Conservation (phyloP, 768 basidiomycete genomes). For the Leucosporidium yakuticum region DNA sequence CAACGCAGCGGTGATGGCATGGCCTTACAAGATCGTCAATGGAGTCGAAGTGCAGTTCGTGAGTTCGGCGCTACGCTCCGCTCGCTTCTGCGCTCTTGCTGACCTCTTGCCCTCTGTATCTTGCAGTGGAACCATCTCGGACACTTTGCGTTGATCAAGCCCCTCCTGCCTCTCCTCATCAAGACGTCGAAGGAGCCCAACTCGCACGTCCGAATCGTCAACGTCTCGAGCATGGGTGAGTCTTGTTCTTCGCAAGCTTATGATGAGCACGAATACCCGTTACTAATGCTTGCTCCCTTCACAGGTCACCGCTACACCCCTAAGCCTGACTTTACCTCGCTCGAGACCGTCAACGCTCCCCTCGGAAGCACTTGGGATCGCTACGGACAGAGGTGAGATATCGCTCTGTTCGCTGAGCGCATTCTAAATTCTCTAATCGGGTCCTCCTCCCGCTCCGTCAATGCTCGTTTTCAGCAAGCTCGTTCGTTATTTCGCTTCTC, state of each 20-base stretch:
- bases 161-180: slow-evolving; percentile 30
- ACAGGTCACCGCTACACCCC: slow-evolving; percentile 11
- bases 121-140: slow-evolving; percentile 36
- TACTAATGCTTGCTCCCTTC: background rate
- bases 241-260: too few relatives aligned
- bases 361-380: slow-evolving; percentile 15
- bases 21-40: slow-evolving; percentile 32
- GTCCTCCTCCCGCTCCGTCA: background rate
- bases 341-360: slow-evolving; percentile 18
- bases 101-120: background rate
- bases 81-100: too few relatives aligned
- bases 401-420: too few relatives aligned
- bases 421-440: too few relatives aligned
- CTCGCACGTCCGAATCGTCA: slow-evolving; percentile 26
- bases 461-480: slow-evolving; percentile 4
- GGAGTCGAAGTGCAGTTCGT: slow-evolving; percentile 32
- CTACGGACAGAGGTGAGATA: slow-evolving; percentile 11
- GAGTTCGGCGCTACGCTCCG: background rate
- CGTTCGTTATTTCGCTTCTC: background rate
- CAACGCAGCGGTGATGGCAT: slow-evolving; percentile 30
- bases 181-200: slow-evolving; percentile 28
- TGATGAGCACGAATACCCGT: too few relatives aligned
- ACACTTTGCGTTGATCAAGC: slow-evolving; percentile 33
- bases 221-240: slow-evolving; percentile 16
- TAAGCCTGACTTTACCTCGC: slow-evolving; percentile 15